Base-by-base conservation (phyloP, 1,284 basidiomycete species). In the Pseudozyma hubeiensis region DNA sequence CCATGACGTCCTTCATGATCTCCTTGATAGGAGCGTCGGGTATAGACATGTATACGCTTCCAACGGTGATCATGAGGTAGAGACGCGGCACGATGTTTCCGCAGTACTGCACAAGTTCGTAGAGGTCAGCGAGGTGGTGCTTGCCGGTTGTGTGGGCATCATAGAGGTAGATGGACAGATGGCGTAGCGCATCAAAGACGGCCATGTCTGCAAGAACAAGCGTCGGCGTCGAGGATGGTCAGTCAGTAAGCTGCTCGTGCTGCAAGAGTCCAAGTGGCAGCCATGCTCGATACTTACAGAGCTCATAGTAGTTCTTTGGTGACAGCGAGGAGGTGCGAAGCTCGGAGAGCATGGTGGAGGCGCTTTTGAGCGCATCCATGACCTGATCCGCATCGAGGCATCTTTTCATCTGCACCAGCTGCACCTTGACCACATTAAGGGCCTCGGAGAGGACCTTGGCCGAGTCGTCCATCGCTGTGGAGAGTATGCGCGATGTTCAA, bases 1-100 rank as follows among this genome's bases (percentile, higher is more conserved):
- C 82, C 78, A 83, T 83, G 58, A 84, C 66, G 59, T 84, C 82
- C 62, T 80, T 81, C 81, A 84, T 83, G 71, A 84, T 83, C 58
- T 84, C 82, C 67, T 82, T 81, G 71, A 84, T 78, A 17, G 82
- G 82, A 44, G 82, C 82, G 50, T 83, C 82, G 50, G 81, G 80
- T 53, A 84, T 79, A 9, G 81, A 83, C 81, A 84, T 83, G 74
- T 84, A 84, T 17, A 84, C 82, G 63, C 77, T 75, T 51, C 82
- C 82, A 5, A 84, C 82, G 40, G 82, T 84, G 77, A 84, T 79
- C 82, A 84, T 83, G 57, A 84, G 77, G 58, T 84, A 84, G 37
- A 84, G 79, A 53, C 79, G 79, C 5, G 82, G 82, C 7, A 84
- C 81, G 40, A 84, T 84, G 67, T 82, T 82, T 29, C 82, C 82